A percentile compares a stretch with the other conserved stretches of the same genome.
phyloP scores from a whole-genome alignment of 805 yeast genomes.

The Barnettozyma californica region DNA sequence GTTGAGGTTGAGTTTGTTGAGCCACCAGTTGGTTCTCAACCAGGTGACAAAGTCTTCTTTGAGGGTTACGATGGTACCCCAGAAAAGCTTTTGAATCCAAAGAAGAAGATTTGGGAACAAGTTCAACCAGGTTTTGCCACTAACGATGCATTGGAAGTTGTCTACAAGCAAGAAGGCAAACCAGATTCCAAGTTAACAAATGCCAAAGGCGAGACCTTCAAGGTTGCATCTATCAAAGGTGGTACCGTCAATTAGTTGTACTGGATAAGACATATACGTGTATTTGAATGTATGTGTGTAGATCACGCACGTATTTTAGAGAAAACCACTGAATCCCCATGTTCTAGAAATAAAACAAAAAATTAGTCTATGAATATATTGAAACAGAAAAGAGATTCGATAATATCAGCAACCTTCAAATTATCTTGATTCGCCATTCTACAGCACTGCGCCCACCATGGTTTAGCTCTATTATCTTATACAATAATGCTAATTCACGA shows the following conservation, averaged over 20 bases:
- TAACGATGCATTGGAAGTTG: constrained; percentile 65
- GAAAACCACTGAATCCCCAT: too few relatives aligned
- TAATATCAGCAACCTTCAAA: too few relatives aligned
- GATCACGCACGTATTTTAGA: too few relatives aligned
- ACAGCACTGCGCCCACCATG: too few relatives aligned
- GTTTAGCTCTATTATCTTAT: too few relatives aligned
- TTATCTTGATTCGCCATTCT: too few relatives aligned
- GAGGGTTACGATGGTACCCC: constrained; percentile 88
- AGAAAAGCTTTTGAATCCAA: constrained; percentile 89
- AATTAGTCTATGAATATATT: too few relatives aligned
- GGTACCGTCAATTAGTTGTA: constrained; percentile 69
- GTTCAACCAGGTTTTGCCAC: constrained; percentile 90
- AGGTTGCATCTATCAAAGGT: constrained; percentile 61
- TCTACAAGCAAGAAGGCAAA: constrained; percentile 75
- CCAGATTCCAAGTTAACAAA: constrained; percentile 65
- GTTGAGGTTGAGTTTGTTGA: constrained; percentile 81
- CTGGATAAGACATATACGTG: background rate
- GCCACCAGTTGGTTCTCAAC: constrained; percentile 88
- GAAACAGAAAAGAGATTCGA: too few relatives aligned
- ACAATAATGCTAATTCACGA: too few relatives aligned
- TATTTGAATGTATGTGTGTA: background rate
- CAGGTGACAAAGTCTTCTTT: constrained; percentile 96
- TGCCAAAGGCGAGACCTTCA: constrained; percentile 71
- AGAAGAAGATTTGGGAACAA: constrained; percentile 97
- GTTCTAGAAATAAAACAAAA: too few relatives aligned